phyloP scores from a whole-genome alignment of 805 yeast genomes.

The Saccharomycopsis malanga region DNA sequence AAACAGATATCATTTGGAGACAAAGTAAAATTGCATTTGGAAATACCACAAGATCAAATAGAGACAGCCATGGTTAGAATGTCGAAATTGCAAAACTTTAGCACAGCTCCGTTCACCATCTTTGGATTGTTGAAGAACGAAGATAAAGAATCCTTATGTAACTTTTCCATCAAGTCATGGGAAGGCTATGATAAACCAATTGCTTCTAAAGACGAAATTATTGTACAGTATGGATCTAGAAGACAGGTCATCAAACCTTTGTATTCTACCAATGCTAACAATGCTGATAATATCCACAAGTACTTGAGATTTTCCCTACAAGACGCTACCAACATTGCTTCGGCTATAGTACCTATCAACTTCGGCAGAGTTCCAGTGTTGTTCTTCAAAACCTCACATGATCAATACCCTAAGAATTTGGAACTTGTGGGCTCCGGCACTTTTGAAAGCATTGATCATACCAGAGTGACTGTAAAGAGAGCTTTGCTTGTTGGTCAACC shows the following conservation, averaged over 20 bases:
- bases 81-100: slow-evolving; percentile 38
- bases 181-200: slow-evolving; percentile 83
- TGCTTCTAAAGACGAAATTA: slow-evolving; percentile 69
- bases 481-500: slow-evolving; percentile 90
- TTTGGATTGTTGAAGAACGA: slow-evolving; percentile 80
- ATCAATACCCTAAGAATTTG: slow-evolving; percentile 39
- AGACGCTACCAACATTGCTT: slow-evolving; percentile 68
- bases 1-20: slow-evolving; percentile 55
- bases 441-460: slow-evolving; percentile 77
- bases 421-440: slow-evolving; percentile 87
- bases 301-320: slow-evolving; percentile 77
- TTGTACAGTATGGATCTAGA: slow-evolving; percentile 92
- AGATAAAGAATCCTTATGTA: slow-evolving; percentile 75
- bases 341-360: slow-evolving; percentile 80
- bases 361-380: slow-evolving; percentile 81
- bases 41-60: slow-evolving; percentile 42
- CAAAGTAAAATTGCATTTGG: slow-evolving; percentile 50
- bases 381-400: slow-evolving; percentile 50
- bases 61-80: slow-evolving; percentile 21
- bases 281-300: slow-evolving; percentile 70
- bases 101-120: slow-evolving; percentile 47
- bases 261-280: slow-evolving; percentile 71
- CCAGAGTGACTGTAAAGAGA: slow-evolving; percentile 81
- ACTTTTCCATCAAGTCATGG: slow-evolving; percentile 80
- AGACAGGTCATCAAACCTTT: slow-evolving; percentile 76